Percentiles rank a stretch among this genome's conserved stretches.
Conservation (phyloP, 495 filamentous ascomycete genomes). For the Penicillium salamii region DNA sequence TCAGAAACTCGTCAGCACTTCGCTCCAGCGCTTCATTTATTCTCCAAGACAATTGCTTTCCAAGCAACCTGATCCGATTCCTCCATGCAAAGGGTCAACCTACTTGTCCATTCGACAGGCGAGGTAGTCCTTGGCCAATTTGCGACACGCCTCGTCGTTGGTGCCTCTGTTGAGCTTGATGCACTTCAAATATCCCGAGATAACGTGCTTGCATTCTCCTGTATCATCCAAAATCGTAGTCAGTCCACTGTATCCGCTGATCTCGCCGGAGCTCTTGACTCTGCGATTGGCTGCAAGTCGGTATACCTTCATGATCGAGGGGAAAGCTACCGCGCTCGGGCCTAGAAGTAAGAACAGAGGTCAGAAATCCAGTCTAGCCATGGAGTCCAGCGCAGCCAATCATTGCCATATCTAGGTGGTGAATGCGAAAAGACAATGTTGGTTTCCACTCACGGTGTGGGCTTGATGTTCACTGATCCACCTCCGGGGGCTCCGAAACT, state of each 20-base stretch:
- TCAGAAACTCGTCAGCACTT: constrained; percentile 7
- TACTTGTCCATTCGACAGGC: constrained; percentile 93
- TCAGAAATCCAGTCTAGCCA: not conserved
- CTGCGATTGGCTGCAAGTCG: not conserved
- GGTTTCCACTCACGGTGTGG: constrained; percentile 64
- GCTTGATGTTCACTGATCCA: constrained; percentile 64
- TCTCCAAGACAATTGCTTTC: no score
- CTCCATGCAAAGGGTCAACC: constrained; percentile 24
- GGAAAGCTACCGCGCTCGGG: constrained; percentile 96
- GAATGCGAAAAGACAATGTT: not conserved
- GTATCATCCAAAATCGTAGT: constrained; percentile 30
- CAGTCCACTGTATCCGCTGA: not conserved
- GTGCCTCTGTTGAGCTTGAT: constrained; percentile 76
- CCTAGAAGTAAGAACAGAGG: constrained; percentile 35
- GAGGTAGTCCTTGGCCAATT: constrained; percentile 83
- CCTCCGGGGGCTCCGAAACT: constrained; percentile 78
- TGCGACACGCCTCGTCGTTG: constrained; percentile 81
- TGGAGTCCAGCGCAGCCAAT: not conserved
- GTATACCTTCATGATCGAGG: constrained; percentile 85
- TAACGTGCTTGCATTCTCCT: constrained; percentile 93
- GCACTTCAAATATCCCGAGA: constrained; percentile 78
- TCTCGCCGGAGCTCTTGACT: not conserved
- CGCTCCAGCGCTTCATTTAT: not conserved
- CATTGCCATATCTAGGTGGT: not conserved
- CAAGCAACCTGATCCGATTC: no score